A percentile compares a stretch with the other conserved stretches of the same genome.
Evolutionary conservation across 2,329 filamentous ascomycete species (phyloP).

Genomic region (Colletotrichum gigasporum): DNA sequence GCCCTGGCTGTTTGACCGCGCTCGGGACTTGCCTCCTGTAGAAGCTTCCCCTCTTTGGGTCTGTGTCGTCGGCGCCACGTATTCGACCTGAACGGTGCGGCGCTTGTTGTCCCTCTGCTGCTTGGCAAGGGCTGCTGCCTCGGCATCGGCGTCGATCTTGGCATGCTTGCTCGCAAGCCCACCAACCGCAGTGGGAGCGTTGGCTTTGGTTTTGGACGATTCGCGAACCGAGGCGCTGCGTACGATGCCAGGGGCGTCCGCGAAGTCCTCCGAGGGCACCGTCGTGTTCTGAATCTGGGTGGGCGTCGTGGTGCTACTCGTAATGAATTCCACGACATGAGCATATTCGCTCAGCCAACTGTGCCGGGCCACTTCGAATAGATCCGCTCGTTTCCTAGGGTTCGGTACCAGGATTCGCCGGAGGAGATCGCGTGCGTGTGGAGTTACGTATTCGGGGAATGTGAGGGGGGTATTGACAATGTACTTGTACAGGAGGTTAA

Average conservation of each 20-base stretch:
- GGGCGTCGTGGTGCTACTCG: conserved; percentile 89
- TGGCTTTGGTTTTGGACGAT: conserved; percentile 73
- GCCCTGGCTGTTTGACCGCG: conserved; percentile 63
- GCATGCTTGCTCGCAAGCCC: conserved; percentile 79
- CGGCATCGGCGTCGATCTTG: conserved; percentile 74
- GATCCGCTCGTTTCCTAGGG: conserved; percentile 90
- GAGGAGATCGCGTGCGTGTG: conserved; percentile 91
- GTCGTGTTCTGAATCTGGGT: conserved; percentile 86
- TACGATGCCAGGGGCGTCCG: conserved; percentile 58
- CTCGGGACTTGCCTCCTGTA: conserved; percentile 41
- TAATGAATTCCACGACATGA: conserved; percentile 97
- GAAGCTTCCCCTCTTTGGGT: conserved; percentile 73
- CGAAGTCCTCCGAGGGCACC: conserved; percentile 60
- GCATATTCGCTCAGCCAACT: conserved; percentile 98
- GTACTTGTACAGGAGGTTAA: conserved; percentile 99
- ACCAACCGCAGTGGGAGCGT: conserved; percentile 58
- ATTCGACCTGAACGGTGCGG: conserved; percentile 96
- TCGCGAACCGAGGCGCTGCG: conserved; percentile 93
- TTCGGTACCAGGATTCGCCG: conserved; percentile 95
- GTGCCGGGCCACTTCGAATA: conserved; percentile 97
- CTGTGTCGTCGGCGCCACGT: conserved; percentile 89
- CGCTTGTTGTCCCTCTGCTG: conserved; percentile 88
- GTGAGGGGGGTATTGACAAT: conserved; percentile 97
- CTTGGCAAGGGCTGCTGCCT: conserved; percentile 61
- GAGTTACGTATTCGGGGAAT: conserved; percentile 98